Percentiles rank a stretch among this genome's conserved stretches.
Evolutionary conservation across 352 stramenopile genomes (phyloP).

Genomic region (Pythium aristosporum): DNA sequence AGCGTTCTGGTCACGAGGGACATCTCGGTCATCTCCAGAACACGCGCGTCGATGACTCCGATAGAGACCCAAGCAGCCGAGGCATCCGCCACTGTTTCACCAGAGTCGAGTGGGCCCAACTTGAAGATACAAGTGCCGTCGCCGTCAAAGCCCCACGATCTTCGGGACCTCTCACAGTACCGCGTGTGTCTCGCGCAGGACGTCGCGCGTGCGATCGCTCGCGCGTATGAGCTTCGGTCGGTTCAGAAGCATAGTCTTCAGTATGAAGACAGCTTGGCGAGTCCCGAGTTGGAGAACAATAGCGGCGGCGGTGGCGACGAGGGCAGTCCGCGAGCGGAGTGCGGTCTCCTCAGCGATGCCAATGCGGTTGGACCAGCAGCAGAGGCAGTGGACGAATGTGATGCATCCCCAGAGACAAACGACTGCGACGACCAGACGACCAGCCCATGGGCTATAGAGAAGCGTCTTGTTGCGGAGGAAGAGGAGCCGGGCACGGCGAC

Average conservation of each 20-base stretch:
- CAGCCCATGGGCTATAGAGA: neutral
- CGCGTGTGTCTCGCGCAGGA: conserved; percentile 39
- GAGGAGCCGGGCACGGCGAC: neutral
- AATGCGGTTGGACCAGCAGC: neutral
- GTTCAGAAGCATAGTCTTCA: conserved; percentile 13
- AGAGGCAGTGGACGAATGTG: neutral
- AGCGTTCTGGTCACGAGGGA: conserved; percentile 42
- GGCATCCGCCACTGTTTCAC: neutral
- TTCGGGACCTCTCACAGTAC: conserved; percentile 17
- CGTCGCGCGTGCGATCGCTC: conserved; percentile 40
- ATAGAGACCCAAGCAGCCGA: neutral
- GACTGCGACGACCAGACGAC: conserved; percentile 22
- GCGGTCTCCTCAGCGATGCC: neutral
- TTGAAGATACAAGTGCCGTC: conserved; percentile 25
- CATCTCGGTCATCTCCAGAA: neutral
- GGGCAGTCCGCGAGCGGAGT: neutral
- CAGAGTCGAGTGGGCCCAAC: neutral
- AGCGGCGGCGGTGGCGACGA: conserved; percentile 8
- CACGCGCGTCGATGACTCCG: neutral
- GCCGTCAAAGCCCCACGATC: conserved; percentile 10
- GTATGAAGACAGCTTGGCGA: neutral
- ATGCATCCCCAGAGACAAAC: conserved; percentile 23
- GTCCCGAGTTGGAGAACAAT: conserved; percentile 42
- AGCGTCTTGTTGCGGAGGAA: neutral
- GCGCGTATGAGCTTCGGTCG: conserved; percentile 31